These are phyloP conservation scores for Fusarium bulbicola DNA, from an alignment of 2,329 filamentous ascomycete species.

Conservation along the genomic window DNA sequence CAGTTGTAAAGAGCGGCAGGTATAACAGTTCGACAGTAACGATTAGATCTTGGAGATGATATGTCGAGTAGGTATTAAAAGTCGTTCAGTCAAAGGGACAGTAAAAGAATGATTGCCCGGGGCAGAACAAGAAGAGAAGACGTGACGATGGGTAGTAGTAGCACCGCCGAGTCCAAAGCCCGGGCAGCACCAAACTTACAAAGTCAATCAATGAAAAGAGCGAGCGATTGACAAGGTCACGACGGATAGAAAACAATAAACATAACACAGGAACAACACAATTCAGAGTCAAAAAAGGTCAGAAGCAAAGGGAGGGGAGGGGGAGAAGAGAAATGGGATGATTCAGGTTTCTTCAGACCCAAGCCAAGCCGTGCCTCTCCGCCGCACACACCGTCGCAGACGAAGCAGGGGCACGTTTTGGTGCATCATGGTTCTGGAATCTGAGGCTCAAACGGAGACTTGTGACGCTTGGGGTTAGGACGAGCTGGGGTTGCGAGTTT, in stretches of 20 bases:
- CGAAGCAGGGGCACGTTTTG: conserved; percentile 14
- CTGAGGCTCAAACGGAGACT: conserved; percentile 42
- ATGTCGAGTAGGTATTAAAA: conserved; percentile 10
- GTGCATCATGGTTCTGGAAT: conserved; percentile 24
- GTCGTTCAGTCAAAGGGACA: conserved; percentile 4
- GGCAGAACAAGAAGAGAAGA: conserved; percentile 31
- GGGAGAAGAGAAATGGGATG: conserved; percentile 30
- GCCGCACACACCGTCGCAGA: conserved; percentile 20
- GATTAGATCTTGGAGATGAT: neutral
- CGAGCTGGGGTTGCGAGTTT: conserved; percentile 25
- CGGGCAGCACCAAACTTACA: conserved; percentile 12
- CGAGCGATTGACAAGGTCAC: conserved; percentile 29
- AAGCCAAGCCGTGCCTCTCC: neutral
- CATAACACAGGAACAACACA: conserved; percentile 5
- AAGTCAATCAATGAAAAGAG: conserved; percentile 21
- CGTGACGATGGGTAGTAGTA: neutral
- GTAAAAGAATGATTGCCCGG: conserved; percentile 34
- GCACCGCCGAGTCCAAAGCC: conserved; percentile 29
- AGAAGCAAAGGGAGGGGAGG: conserved; percentile 22
- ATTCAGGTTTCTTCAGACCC: conserved; percentile 17
- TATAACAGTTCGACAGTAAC: neutral
- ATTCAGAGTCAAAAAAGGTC: conserved; percentile 6
- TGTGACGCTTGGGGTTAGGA: conserved; percentile 38
- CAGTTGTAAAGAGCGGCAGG: conserved; percentile 18
- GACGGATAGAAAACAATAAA: conserved; percentile 15